Conservation (phyloP, 2,329 filamentous ascomycete species). For the Lachnum nothofagi region DNA sequence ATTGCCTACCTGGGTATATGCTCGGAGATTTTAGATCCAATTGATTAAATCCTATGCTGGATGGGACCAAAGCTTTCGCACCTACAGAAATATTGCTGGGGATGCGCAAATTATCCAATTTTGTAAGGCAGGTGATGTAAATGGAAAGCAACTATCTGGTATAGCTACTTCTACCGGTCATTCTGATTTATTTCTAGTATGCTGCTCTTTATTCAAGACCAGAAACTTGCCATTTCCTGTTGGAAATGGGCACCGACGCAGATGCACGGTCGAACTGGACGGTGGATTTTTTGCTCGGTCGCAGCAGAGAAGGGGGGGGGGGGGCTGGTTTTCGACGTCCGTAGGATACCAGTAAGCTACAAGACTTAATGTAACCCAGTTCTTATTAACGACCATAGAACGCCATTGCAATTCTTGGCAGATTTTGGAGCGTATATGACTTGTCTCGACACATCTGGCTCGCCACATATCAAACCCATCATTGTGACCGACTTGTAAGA, state of each 20-base stretch:
- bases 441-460: too few species aligned
- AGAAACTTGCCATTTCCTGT: neutral
- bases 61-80: slow-evolving; percentile 11
- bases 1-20: slow-evolving; percentile 7
- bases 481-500: too few species aligned
- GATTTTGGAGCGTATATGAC: neutral
- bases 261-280: neutral
- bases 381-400: neutral
- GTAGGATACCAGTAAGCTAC: too few species aligned
- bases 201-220: neutral
- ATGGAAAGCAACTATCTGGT: neutral
- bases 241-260: slow-evolving; percentile 1
- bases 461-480: too few species aligned
- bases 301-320: too few species aligned
- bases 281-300: neutral
- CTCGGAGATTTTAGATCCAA: slow-evolving; percentile 5
- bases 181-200: neutral
- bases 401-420: neutral
- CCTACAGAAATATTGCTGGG: slow-evolving; percentile 3
- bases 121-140: slow-evolving; percentile 5
- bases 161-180: neutral
- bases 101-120: slow-evolving; percentile 6
- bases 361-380: neutral
- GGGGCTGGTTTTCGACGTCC: too few species aligned
- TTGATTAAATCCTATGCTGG: slow-evolving; percentile 8